These are phyloP conservation scores for Septoria petroselini DNA, from an alignment of 2,329 filamentous ascomycete genomes.

Conservation along the genomic window DNA sequence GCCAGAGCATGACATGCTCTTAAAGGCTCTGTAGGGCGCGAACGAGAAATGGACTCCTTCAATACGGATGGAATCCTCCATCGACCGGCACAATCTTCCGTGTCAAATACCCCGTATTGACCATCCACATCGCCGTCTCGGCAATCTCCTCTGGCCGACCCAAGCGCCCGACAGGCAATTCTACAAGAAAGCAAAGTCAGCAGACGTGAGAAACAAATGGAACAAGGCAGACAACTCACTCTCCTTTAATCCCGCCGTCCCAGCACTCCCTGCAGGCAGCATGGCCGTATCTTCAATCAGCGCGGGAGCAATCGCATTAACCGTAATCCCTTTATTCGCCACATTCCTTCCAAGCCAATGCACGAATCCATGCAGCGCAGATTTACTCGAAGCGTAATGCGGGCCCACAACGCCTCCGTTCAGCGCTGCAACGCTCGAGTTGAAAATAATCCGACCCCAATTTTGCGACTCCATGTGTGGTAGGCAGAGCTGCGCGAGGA, in stretches of 20 bases:
- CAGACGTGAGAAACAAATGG: not conserved
- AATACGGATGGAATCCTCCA: slow-evolving; percentile 41
- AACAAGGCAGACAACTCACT: slow-evolving; percentile 31
- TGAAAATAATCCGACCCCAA: slow-evolving; percentile 42
- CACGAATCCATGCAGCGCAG: slow-evolving; percentile 47
- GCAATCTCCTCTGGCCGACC: slow-evolving; percentile 49
- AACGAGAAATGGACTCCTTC: too few species aligned
- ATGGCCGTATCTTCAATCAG: slow-evolving; percentile 45
- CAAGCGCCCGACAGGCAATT: slow-evolving; percentile 46
- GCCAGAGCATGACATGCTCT: too few species aligned
- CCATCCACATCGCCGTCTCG: slow-evolving; percentile 49
- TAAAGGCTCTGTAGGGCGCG: too few species aligned
- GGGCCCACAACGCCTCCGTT: slow-evolving; percentile 44
- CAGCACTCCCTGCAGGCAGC: slow-evolving; percentile 41
- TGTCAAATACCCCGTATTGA: slow-evolving; percentile 47
- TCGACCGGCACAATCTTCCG: slow-evolving; percentile 47
- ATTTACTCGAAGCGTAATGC: slow-evolving; percentile 44
- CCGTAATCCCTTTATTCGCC: slow-evolving; percentile 46
- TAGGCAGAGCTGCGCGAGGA: slow-evolving; percentile 42
- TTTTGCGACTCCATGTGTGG: slow-evolving; percentile 39
- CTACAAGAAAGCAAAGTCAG: slow-evolving; percentile 24
- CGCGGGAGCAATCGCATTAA: slow-evolving; percentile 51
- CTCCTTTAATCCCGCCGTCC: slow-evolving; percentile 31
- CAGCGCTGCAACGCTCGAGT: slow-evolving; percentile 41
- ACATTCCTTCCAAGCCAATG: slow-evolving; percentile 47